Base-by-base conservation (phyloP, 805 yeast genomes). In the Metschnikowia borealis region DNA sequence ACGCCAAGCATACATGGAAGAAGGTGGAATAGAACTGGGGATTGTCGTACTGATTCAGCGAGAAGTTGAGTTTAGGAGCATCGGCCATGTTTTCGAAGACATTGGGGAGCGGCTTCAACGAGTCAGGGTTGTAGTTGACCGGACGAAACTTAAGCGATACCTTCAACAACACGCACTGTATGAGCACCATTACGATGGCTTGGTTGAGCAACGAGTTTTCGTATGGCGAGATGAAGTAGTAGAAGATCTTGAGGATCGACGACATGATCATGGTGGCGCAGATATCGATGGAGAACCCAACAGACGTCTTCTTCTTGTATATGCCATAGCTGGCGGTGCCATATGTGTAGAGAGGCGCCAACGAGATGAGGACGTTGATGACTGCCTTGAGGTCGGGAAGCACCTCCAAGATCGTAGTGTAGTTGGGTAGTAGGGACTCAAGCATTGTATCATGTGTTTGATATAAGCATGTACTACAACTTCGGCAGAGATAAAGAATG, bases 241-340 rank as follows among this genome's bases (percentile, higher is more conserved):
- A 90, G 49, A 82, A 81, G 26, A 90, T 83, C 56, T 95, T 74
- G 42, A 89, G 68, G 5, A 83, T 79, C 38, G 89, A 79, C 0
- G 96, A 84, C 55, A 89, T 74, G 54, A 90, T 64, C 96, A 91
- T 89, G 6, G 96, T 88, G 6, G 89, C 91, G 68, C 97, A 91
- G 10, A 91, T 87, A 67, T 91, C 97, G n/a, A 89, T 73, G 5
- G 96, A 86, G 62, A 90, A 89, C 20, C 97, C 97, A 20, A 80
- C 73, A 1, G 92, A 79, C 0, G 90, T 78, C 62, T 83, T 72
- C 33, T 80, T 77, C 43, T 76, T 71, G 59, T 82, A 77, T 13
- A 90, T 89, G 54, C 86, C 75, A 43, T 81, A 72, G 34, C 90
- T 79, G 0, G 96, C 89, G 14, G 94, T 80, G 2, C 96, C 96